Evolutionary conservation across 148 eudicot genomes (phyloP).

Genomic region (Euryodendron excelsum): DNA sequence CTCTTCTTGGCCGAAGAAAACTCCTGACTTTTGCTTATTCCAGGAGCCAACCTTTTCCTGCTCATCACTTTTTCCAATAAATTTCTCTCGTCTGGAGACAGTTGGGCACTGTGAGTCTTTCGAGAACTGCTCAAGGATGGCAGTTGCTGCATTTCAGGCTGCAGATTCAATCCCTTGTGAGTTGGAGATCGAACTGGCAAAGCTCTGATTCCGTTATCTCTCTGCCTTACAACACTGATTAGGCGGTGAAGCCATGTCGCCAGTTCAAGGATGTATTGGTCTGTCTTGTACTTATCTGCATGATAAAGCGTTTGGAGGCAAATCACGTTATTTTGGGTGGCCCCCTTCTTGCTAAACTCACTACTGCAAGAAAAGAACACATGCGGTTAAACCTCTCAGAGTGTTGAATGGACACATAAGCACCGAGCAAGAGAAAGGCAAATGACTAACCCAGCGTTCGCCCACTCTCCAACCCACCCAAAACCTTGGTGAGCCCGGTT

Average conservation of each 20-base stretch:
- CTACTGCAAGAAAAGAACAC: conserved; percentile 30
- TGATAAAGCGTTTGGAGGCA: conserved; percentile 91
- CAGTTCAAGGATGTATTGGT: conserved; percentile 61
- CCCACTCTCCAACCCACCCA: conserved; percentile 99
- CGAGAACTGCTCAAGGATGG: conserved; percentile 21
- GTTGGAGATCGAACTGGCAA: conserved; percentile 46
- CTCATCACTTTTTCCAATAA: conserved; percentile 55
- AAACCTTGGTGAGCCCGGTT: conserved; percentile 94
- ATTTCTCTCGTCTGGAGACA: conserved; percentile 62
- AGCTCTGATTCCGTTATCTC: conserved; percentile 49
- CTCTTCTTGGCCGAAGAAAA: conserved; percentile 34
- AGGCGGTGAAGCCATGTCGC: conserved; percentile 70
- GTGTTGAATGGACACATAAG: background rate
- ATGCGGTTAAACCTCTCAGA: background rate
- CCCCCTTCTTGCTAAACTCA: conserved; percentile 66
- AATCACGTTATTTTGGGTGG: conserved; percentile 31
- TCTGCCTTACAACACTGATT: conserved; percentile 49
- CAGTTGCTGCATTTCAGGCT: conserved; percentile 15
- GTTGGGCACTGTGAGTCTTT: conserved; percentile 26
- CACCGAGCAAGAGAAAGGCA: background rate
- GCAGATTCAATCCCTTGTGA: conserved; percentile 29
- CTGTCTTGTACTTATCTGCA: conserved; percentile 66
- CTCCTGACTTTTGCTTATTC: conserved; percentile 90
- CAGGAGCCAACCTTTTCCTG: conserved; percentile 41
- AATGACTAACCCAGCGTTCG: conserved; percentile 73